Evolutionary conservation across 1,284 basidiomycete genomes (phyloP), one percentile per base, ranked within the genome.

Genomic region (Neolentinus lepideus): DNA sequence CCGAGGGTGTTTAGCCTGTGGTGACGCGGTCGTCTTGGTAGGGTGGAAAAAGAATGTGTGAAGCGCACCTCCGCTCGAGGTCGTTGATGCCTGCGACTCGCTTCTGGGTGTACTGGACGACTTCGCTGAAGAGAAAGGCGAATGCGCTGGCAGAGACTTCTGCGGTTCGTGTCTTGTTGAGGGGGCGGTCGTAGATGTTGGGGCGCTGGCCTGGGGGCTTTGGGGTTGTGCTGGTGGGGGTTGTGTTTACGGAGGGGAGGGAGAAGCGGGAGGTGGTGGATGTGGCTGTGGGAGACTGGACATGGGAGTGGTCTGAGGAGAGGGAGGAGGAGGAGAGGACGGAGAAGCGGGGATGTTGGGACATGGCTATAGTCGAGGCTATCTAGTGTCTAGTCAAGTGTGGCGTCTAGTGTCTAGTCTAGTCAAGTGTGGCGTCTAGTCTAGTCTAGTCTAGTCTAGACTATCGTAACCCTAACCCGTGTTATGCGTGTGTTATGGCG

Each of bases 51-150:
- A 24, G 6, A 26, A 9, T 16, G 29, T 14, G 3, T 16, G 16
- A 31, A 21, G 55, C 64, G 51, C 16, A 71, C 71, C 71, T 66
- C 51, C 89, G 81, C 72, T 99, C 97, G 56, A 99, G 79, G 67
- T 99, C 96, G 64, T 91, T 88, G 58, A 99, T 95, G 9, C 95
- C 96, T 62, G 83, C 87, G 54, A 98, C 96, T 54, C 94, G 81
- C 64, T 90, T 93, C 73, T 99, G 96, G 1, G 92, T 95, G 69
- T 99, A 99, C 66, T 93, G 88, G 1, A 98, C 85, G 21, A 94
- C 78, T 71, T 97, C 94, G 8, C 90, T 90, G 71, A 97, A 94
- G 59, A 97, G 75, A 66, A 96, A 97, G 0, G 88, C 82, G 70
- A 92, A 94, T 1, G 92, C 87, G 2, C 86, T 81, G 1, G 85